Evolutionary conservation across 257 asterid species (phyloP).

Genomic region (Lycium ferocissimum): DNA sequence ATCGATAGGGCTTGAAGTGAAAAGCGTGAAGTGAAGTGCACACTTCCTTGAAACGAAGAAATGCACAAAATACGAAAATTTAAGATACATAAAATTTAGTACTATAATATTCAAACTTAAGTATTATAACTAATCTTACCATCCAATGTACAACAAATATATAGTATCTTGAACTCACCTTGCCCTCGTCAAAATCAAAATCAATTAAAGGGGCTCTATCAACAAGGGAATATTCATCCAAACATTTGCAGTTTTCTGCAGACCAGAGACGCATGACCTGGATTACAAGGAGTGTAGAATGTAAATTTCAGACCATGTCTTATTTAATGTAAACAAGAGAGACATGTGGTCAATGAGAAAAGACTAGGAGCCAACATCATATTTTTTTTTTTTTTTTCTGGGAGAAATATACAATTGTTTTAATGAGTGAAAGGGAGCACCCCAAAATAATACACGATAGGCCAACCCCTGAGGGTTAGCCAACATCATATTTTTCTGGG

Average conservation of each 20-base stretch:
- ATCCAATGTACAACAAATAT: slow-evolving; percentile 31
- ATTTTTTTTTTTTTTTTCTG: no score
- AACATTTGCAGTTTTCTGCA: slow-evolving; percentile 78
- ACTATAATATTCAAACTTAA: neutral
- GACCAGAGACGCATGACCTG: slow-evolving; percentile 99
- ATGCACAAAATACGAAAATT: slow-evolving; percentile 4
- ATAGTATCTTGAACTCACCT: slow-evolving; percentile 57
- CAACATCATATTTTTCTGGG: neutral
- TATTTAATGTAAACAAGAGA: slow-evolving; percentile 10
- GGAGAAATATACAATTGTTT: slow-evolving; percentile 14
- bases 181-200: slow-evolving; percentile 92
- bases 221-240: slow-evolving; percentile 81
- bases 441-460: no score
- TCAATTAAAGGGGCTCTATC: slow-evolving; percentile 87
- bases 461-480: no score
- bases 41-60: neutral
- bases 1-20: neutral
- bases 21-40: neutral
- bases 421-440: no score
- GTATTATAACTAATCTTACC: neutral
- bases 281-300: slow-evolving; percentile 36
- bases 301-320: neutral
- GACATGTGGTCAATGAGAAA: neutral
- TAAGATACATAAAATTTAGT: neutral
- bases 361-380: neutral